A percentile compares a stretch with the other conserved stretches of the same genome.
phyloP scores from a whole-genome alignment of 306 rosid genomes.

The Cicer yamashitae region DNA sequence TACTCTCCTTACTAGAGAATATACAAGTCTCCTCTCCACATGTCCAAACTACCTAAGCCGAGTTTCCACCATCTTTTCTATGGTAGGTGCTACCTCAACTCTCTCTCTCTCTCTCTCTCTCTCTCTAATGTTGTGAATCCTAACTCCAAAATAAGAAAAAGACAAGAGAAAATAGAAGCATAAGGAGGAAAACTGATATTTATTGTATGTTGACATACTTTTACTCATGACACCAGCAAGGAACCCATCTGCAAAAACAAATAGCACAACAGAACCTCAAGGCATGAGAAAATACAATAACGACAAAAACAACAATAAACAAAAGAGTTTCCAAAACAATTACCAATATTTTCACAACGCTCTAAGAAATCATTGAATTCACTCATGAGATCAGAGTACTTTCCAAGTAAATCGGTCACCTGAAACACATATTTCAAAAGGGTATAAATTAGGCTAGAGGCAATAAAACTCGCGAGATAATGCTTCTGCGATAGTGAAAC shows the following conservation, averaged over 20 bases:
- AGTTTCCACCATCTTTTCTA: too few relatives aligned
- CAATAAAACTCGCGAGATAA: not conserved
- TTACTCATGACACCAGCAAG: conserved; percentile 89
- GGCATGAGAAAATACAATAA: conserved; percentile 40
- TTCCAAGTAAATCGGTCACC: conserved; percentile 93
- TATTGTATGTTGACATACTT: conserved; percentile 63
- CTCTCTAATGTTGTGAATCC: too few relatives aligned
- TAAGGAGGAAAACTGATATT: conserved; percentile 26
- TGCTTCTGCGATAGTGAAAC: not conserved
- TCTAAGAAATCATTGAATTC: conserved; percentile 89
- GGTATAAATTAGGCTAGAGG: conserved; percentile 20
- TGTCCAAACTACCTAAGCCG: too few relatives aligned
- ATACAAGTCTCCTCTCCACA: too few relatives aligned
- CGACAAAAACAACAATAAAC: conserved; percentile 9
- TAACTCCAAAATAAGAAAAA: conserved; percentile 8
- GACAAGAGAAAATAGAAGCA: conserved; percentile 14
- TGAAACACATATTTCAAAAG: conserved; percentile 52
- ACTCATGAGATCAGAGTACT: conserved; percentile 87
- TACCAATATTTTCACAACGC: conserved; percentile 93
- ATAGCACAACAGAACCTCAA: conserved; percentile 49
- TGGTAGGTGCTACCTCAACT: too few relatives aligned
- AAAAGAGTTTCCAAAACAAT: conserved; percentile 24
- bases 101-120: too few relatives aligned
- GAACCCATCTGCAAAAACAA: conserved; percentile 88
- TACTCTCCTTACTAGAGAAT: too few relatives aligned